Evolutionary conservation across 805 yeast species (phyloP).

Genomic region (Teunomyces funiuensis): DNA sequence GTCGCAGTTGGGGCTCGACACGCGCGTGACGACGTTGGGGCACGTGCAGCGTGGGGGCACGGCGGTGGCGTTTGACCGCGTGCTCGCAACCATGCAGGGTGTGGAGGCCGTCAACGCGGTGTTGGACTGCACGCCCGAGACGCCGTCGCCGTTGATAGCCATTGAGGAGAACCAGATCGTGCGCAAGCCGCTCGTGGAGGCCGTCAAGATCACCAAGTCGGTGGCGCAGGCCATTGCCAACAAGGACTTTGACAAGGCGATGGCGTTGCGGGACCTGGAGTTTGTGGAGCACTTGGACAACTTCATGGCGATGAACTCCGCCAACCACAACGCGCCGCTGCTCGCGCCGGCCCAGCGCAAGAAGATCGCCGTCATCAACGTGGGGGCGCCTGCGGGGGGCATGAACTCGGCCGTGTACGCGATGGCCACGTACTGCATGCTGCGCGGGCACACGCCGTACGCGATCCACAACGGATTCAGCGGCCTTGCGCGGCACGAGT

Average conservation of each 20-base stretch:
- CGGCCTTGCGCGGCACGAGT: constrained; percentile 87
- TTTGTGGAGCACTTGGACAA: constrained; percentile 78
- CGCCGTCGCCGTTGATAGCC: constrained; percentile 95
- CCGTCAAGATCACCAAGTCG: constrained; percentile 81
- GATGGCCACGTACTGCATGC: constrained; percentile 84
- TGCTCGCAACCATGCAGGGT: constrained; percentile 93
- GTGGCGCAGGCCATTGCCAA: constrained; percentile 84
- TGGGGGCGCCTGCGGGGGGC: constrained; percentile 98
- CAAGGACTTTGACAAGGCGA: constrained; percentile 83
- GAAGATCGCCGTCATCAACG: constrained; percentile 81
- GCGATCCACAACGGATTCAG: constrained; percentile 93
- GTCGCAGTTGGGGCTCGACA: constrained; percentile 77
- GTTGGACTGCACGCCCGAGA: constrained; percentile 79
- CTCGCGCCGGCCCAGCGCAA: constrained; percentile 59
- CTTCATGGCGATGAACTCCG: constrained; percentile 66
- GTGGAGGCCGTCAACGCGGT: constrained; percentile 97
- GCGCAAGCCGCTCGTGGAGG: constrained; percentile 83
- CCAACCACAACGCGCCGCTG: constrained; percentile 60
- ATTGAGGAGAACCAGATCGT: constrained; percentile 83
- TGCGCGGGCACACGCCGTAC: constrained; percentile 85
- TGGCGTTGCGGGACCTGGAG: constrained; percentile 82
- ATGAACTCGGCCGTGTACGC: constrained; percentile 90
- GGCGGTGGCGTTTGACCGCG: constrained; percentile 92
- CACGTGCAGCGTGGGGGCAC: constrained; percentile 99
- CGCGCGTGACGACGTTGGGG: constrained; percentile 92